Base-by-base conservation (phyloP, 2,329 filamentous ascomycete genomes). In the Penicillium sp. region DNA sequence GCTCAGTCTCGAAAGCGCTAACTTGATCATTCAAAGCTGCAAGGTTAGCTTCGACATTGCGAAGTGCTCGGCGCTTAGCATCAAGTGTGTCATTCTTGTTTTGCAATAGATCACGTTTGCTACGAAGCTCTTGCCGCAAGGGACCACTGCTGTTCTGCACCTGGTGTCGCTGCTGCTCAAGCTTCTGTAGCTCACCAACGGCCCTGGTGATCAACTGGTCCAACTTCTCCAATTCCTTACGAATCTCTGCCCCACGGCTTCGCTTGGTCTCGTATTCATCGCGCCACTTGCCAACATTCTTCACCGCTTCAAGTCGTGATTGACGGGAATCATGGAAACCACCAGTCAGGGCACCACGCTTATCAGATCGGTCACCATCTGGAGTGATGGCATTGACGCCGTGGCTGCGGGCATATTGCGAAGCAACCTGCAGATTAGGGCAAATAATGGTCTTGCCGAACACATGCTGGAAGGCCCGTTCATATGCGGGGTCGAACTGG, bases 391-490 rank as follows among this genome's bases (percentile, higher is more conserved):
- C 93, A 67, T 92, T 92, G 25, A 98, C 88, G 19, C 90, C 90
- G 68, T 98, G 93, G 67, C 90, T 96, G 68, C 93, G 87, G 23
- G 95, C 91, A 72, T 97, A 97, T 70, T 97, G 92, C 13, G 90
- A 86, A 48, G 93, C 95, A 57, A 96, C 86, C 49, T 90, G 86
- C 61, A 99, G 79, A 65, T 92, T 96, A 3, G 93, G 93, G 65
- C 95, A 98, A 55, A 99, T 89, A 52, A 99, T 92, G 0, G 92
- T 95, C 75, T 92, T 96, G 47, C 93, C 95, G 76, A 99, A 99
- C 0, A 99, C 92, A 71, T 97, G 93, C 70, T 91, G 88, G 73
- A 99, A 95, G 0, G 95, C 95, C 67, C 86, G 89, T 57, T 96
- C 91, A 66, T 88, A 97, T 60, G 79, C 81, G 1, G 82, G 70